phyloP scores from a whole-genome alignment of 2,329 filamentous ascomycete genomes.

The Trichoderma endophyticum region DNA sequence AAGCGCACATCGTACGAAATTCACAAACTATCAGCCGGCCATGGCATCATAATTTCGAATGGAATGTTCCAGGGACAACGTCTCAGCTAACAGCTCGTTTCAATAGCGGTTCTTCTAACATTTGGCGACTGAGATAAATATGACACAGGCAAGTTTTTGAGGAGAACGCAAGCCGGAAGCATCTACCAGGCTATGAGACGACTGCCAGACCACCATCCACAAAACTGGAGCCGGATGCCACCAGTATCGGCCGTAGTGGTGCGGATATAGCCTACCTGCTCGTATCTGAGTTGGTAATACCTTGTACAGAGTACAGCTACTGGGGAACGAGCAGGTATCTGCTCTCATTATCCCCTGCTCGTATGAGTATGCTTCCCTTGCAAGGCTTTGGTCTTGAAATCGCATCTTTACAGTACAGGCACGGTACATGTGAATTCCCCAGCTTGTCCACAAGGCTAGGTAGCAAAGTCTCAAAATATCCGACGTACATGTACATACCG shows the following conservation, averaged over 20 bases:
- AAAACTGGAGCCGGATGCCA: not conserved
- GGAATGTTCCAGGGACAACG: not conserved
- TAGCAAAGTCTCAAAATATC: not conserved
- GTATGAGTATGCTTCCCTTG: not conserved
- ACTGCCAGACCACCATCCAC: not conserved
- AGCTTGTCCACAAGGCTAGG: not conserved
- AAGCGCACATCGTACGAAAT: not conserved
- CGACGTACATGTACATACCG: not conserved
- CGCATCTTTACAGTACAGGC: not conserved
- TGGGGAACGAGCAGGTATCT: not conserved
- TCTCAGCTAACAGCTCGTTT: not conserved
- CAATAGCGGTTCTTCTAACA: not conserved
- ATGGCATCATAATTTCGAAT: not conserved
- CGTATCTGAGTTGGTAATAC: not conserved
- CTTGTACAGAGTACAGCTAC: not conserved
- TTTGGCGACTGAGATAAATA: slow-evolving; percentile 2
- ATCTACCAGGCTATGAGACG: not conserved
- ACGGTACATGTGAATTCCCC: not conserved
- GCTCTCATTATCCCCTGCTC: not conserved
- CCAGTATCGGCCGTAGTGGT: not conserved
- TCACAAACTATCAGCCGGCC: not conserved
- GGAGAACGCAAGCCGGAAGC: not conserved
- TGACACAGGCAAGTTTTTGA: not conserved
- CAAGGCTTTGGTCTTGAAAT: not conserved
- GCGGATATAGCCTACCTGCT: not conserved